A percentile compares a stretch with the other conserved stretches of the same genome.
Evolutionary conservation across 78 protist genomes (phyloP).

Genomic region (Guillardia theta): DNA sequence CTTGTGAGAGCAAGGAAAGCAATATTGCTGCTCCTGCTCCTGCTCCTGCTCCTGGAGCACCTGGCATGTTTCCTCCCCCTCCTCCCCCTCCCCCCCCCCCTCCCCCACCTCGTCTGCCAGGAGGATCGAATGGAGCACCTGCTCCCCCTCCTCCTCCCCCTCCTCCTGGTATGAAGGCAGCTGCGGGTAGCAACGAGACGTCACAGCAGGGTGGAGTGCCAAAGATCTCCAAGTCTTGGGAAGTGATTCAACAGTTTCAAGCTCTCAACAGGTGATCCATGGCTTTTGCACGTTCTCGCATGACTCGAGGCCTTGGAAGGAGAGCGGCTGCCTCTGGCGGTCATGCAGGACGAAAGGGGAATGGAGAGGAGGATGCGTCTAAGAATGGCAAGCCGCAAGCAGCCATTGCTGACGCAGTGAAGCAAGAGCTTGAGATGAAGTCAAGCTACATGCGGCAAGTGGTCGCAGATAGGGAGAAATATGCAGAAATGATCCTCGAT

Average conservation of each 20-base stretch:
- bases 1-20: too few relatives aligned
- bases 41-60: too few relatives aligned
- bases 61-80: too few relatives aligned
- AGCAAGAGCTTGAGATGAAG: background rate
- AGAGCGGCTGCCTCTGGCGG: too few relatives aligned
- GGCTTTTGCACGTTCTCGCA: too few relatives aligned
- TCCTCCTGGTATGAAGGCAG: background rate
- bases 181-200: background rate
- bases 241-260: background rate
- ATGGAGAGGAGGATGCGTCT: too few relatives aligned
- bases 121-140: too few relatives aligned
- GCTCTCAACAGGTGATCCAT: background rate
- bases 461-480: background rate
- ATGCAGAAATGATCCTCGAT: background rate
- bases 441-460: background rate
- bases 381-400: too few relatives aligned
- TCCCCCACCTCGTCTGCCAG: background rate
- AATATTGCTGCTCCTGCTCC: too few relatives aligned
- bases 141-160: background rate
- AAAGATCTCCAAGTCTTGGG: background rate
- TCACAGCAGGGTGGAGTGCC: background rate
- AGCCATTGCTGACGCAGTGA: too few relatives aligned
- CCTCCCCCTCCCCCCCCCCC: background rate
- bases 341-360: too few relatives aligned
- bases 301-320: too few relatives aligned